Base-by-base conservation (phyloP, 306 rosid species). In the Rosa chinensis region DNA sequence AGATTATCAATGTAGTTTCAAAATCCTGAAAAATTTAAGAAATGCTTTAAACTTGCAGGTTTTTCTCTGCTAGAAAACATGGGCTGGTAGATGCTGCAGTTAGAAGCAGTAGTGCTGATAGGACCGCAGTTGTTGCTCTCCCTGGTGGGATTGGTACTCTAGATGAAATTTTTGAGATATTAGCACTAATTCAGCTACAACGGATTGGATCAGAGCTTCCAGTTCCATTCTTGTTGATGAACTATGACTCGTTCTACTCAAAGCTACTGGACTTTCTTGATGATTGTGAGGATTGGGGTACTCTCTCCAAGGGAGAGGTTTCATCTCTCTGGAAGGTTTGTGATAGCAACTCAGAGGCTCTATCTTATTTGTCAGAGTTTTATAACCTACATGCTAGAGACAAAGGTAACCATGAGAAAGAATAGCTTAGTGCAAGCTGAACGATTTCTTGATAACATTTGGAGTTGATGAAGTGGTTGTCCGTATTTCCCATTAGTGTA, bases 91-190 rank as follows among this genome's bases (percentile, higher is more conserved):
- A 94, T 83, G 97, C 97, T 28, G 92, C 84, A 58, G 92, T 91
- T 55, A 88, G 99, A 82, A 87, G 84, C 78, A 50, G 82, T 21
- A 56, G 89, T 43, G 80, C 81, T 20, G 95, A 91, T 40, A 90
- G 83, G 76, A 94, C 97, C 37, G 99, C 97, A 20, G 85, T 91
- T 40, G 85, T 94, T 82, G 89, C 89, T 47, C 95, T 92, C 71
- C 99, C 99, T 1, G 99, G 99, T 67, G 99, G 99, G 23, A 62
- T 92, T 74, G 99, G 99, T 75, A 94, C 99, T 62, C 89, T 94
- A 9, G 99, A 92, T 73, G 99, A 94, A 78, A 32, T 92, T 85
- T 92, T 92, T 48, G 99, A 94, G 89, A 87, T 91, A 73, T 66
- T 92, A 80, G 86, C 93, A 43, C 78, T 94, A 55, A 85, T 91